phyloP scores from a whole-genome alignment of 768 basidiomycete species.

The Chiua virens region DNA sequence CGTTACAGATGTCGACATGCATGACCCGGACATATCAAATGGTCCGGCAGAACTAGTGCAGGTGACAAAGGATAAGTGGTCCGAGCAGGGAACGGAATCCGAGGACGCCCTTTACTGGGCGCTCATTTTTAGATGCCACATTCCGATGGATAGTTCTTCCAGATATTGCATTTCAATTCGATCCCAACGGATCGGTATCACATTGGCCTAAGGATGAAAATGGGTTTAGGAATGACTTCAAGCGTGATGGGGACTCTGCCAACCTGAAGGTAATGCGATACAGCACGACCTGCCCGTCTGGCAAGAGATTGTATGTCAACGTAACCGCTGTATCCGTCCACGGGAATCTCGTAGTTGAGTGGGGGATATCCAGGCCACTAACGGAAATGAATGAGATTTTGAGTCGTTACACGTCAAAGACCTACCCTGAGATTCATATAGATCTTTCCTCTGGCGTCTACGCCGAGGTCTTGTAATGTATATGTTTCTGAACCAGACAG shows the following conservation, averaged over 20 bases:
- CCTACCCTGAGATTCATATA: constrained; percentile 61
- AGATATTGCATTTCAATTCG: constrained; percentile 68
- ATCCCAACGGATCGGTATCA: constrained; percentile 68
- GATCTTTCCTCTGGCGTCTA: constrained; percentile 60
- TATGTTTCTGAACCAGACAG: constrained; percentile 65
- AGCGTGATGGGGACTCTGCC: constrained; percentile 9
- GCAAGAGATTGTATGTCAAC: constrained; percentile 67
- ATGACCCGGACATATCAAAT: constrained; percentile 10
- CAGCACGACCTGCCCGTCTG: constrained; percentile 66
- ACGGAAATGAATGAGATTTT: not conserved
- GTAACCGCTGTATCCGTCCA: constrained; percentile 65
- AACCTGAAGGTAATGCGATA: constrained; percentile 75
- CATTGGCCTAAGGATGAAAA: constrained; percentile 50
- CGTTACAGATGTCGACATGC: constrained; percentile 19
- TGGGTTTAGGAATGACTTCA: constrained; percentile 7
- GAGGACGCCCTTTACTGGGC: constrained; percentile 19
- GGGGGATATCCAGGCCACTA: constrained; percentile 73
- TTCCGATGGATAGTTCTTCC: constrained; percentile 65
- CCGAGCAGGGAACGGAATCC: constrained; percentile 1
- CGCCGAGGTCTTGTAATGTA: constrained; percentile 60
- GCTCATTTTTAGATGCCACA: constrained; percentile 68
- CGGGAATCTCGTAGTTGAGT: constrained; percentile 72
- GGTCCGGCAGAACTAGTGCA: constrained; percentile 9
- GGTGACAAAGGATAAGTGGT: constrained; percentile 9
- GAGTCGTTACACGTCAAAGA: constrained; percentile 4